Conservation (phyloP, 164 flowering plant genomes). For the Vitis rotundifolia region DNA sequence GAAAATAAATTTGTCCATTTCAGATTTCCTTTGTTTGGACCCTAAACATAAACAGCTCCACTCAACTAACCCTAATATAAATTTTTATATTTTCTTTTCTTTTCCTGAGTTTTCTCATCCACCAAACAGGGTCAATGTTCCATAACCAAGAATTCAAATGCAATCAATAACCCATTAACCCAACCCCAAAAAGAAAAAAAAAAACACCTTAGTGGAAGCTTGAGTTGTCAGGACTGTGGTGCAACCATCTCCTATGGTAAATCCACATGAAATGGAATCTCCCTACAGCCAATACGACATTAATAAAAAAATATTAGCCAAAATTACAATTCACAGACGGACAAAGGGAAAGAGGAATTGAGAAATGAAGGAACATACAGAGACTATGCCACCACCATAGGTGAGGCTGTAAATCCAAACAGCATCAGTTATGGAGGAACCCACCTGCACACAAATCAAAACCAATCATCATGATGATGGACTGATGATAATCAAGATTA, state of each 20-base stretch:
- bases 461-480: too few species aligned
- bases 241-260: conserved; percentile 69
- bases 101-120: too few species aligned
- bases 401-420: conserved; percentile 92
- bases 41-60: too few species aligned
- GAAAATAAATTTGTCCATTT: too few species aligned
- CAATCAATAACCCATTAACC: not conserved
- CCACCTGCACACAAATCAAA: conserved; percentile 48
- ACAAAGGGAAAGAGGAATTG: not conserved
- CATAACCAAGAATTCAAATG: not conserved
- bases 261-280: conserved; percentile 59
- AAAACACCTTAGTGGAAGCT: conserved; percentile 84
- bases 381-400: conserved; percentile 96
- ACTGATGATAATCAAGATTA: not conserved
- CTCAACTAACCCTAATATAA: too few species aligned
- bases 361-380: conserved; percentile 47
- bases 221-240: conserved; percentile 85
- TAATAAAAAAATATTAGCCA: not conserved
- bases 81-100: too few species aligned
- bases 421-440: conserved; percentile 60
- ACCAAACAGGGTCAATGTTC: too few species aligned
- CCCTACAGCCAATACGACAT: conserved; percentile 47
- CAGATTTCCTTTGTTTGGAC: too few species aligned
- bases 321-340: too few species aligned
- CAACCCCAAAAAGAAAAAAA: not conserved